Conservation (phyloP, 352 stramenopile species). For the Globisporangium alternatum region DNA sequence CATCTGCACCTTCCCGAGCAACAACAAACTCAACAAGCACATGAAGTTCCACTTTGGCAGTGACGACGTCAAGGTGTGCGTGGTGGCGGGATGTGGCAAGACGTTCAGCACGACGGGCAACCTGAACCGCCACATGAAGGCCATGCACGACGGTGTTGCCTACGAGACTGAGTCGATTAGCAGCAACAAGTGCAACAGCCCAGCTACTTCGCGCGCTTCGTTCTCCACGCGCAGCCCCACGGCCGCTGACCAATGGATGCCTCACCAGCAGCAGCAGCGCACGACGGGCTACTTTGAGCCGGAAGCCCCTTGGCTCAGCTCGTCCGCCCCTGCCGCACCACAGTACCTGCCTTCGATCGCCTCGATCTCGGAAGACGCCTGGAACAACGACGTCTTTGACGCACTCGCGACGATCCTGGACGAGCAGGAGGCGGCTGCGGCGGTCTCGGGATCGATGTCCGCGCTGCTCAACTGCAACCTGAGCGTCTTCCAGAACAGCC, state of each 20-base stretch:
- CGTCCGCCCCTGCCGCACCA: not conserved
- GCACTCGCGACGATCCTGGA: constrained; percentile 11
- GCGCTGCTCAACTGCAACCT: constrained; percentile 11
- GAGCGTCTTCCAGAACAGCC: constrained; percentile 10
- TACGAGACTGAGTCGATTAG: no score
- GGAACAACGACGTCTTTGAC: constrained; percentile 12
- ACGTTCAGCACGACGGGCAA: constrained; percentile 53
- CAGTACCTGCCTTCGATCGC: not conserved
- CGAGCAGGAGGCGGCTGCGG: not conserved
- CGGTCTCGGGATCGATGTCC: not conserved
- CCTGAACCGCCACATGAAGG: constrained; percentile 31
- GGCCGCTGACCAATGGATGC: constrained; percentile 7
- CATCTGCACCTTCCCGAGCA: constrained; percentile 34
- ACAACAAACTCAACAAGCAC: constrained; percentile 44
- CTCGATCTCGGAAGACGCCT: not conserved
- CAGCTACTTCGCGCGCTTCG: not conserved
- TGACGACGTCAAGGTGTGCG: constrained; percentile 27
- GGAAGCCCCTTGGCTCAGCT: not conserved
- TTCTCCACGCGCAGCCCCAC: constrained; percentile 1
- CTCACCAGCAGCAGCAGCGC: not conserved
- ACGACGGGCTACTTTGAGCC: constrained; percentile 2
- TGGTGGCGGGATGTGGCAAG: constrained; percentile 36
- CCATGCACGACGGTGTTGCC: not conserved
- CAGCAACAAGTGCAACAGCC: no score
- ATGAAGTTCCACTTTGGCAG: constrained; percentile 44